Conservation (phyloP, 176 grass and related monocot genomes). For the Zea mays region Zm-B73-REFERENCE-NAM-5.0 NC_050096.1:278970001-278970500, state of each 20-base stretch:
- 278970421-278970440: too few relatives aligned
- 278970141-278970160: background rate
- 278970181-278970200: constrained; percentile 37
- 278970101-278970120: background rate
- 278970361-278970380: too few relatives aligned
- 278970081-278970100: background rate
- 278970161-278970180: constrained; percentile 41
- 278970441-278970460: too few relatives aligned
- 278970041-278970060: constrained; percentile 20
- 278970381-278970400: too few relatives aligned
- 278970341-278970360: too few relatives aligned
- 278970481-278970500: too few relatives aligned
- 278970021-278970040: constrained; percentile 38
- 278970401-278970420: too few relatives aligned
- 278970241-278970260: background rate
- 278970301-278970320: too few relatives aligned
- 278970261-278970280: background rate
- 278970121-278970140: background rate
- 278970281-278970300: too few relatives aligned
- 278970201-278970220: constrained; percentile 33
- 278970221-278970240: background rate
- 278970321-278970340: too few relatives aligned
- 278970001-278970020: constrained; percentile 13
- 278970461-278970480: too few relatives aligned
- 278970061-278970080: constrained; percentile 42